These are phyloP conservation scores for Xylaria venustula DNA, from an alignment of 495 filamentous ascomycete species.

Conservation along the genomic window DNA sequence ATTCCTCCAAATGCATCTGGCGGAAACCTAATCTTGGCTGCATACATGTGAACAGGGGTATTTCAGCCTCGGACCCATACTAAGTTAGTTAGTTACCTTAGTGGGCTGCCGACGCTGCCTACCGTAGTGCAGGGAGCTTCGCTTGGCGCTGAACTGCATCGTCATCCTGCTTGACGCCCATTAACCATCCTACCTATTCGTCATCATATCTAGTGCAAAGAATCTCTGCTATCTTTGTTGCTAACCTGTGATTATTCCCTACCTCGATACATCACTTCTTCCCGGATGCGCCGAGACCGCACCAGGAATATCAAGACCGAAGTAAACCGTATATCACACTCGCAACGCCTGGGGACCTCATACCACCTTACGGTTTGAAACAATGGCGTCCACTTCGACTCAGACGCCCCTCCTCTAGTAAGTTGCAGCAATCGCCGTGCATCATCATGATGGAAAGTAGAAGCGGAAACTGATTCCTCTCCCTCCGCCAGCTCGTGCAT, in stretches of 20 bases:
- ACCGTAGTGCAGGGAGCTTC: neutral
- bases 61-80: neutral
- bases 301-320: neutral
- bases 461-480: neutral
- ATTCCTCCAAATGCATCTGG: too few relatives aligned
- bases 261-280: neutral
- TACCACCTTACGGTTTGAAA: neutral
- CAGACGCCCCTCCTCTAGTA: conserved; percentile 80
- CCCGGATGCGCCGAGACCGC: neutral
- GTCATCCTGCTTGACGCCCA: conserved; percentile 4
- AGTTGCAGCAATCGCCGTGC: conserved; percentile 26
- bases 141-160: neutral
- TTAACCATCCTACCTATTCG: neutral
- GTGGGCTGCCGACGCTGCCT: neutral
- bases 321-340: neutral
- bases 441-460: neutral
- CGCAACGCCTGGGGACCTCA: neutral
- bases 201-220: neutral
- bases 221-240: neutral
- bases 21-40: too few relatives aligned
- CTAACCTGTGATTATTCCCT: neutral
- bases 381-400: conserved; percentile 80
- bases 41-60: too few relatives aligned
- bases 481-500: conserved; percentile 71
- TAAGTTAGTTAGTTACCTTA: too few relatives aligned